phyloP scores from a whole-genome alignment of 352 stramenopile genomes.

The Phytophthora pistaciae region DNA sequence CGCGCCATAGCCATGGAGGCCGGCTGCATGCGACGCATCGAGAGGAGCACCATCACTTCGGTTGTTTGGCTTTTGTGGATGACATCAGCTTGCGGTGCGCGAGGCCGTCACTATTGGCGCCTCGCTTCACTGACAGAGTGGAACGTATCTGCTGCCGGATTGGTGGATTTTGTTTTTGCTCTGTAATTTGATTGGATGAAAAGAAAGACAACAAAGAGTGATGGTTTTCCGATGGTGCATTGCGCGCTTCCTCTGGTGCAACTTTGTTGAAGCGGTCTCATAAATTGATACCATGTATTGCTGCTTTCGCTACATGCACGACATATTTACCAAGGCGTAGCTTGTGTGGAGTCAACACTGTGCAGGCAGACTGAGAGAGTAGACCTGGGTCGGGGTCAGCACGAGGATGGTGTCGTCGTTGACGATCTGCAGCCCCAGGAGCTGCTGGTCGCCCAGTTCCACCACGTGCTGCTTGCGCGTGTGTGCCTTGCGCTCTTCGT shows the following conservation, averaged over 20 bases:
- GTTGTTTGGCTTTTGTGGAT: conserved; percentile 35
- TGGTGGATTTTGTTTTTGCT: conserved; percentile 4
- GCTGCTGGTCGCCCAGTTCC: conserved; percentile 70
- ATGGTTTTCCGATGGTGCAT: conserved; percentile 14
- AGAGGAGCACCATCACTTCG: conserved; percentile 60
- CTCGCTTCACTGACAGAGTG: conserved; percentile 23
- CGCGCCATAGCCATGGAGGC: conserved; percentile 43
- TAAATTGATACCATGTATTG: neutral
- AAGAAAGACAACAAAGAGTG: conserved; percentile 1
- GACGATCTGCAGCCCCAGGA: conserved; percentile 69
- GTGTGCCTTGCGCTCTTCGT: conserved; percentile 47
- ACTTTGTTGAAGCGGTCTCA: conserved; percentile 10
- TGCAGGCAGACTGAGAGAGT: conserved; percentile 37
- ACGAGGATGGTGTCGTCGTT: conserved; percentile 56
- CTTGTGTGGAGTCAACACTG: conserved; percentile 3
- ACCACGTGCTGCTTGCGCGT: conserved; percentile 75
- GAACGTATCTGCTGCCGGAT: conserved; percentile 2
- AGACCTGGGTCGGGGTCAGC: conserved; percentile 58
- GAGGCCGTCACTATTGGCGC: conserved; percentile 33
- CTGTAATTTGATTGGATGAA: conserved; percentile 14
- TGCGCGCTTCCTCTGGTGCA: too few relatives aligned
- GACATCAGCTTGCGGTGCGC: conserved; percentile 5
- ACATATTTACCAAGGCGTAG: neutral
- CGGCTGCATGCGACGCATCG: conserved; percentile 73
- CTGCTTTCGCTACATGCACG: neutral